A percentile compares a stretch with the other conserved stretches of the same genome.
These are phyloP conservation scores for Penicillium herquei DNA, from an alignment of 495 filamentous ascomycete genomes.

Conservation along the genomic window DNA sequence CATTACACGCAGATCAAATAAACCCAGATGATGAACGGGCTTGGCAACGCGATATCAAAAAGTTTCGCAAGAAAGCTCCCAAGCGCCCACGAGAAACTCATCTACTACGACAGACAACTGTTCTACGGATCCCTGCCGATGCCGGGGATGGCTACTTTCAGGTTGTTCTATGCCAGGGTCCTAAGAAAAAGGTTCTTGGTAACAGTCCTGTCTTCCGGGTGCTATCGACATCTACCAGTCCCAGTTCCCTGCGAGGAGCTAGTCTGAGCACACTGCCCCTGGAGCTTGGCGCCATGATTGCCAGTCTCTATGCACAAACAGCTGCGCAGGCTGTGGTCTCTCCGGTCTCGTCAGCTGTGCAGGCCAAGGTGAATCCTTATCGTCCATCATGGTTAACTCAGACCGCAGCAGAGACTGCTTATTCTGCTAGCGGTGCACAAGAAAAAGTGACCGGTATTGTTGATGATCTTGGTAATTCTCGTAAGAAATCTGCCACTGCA, in stretches of 20 bases:
- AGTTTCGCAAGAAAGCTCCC: constrained; percentile 51
- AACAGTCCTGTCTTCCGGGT: constrained; percentile 64
- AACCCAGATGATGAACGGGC: constrained; percentile 53
- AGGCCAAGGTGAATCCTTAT: constrained; percentile 33
- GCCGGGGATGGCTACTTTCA: constrained; percentile 67
- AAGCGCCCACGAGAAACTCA: constrained; percentile 46
- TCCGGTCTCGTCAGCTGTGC: constrained; percentile 45
- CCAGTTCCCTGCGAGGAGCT: constrained; percentile 60
- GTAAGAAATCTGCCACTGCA: constrained; percentile 8
- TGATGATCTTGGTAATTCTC: constrained; percentile 17
- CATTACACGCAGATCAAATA: constrained; percentile 44
- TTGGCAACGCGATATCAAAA: constrained; percentile 65
- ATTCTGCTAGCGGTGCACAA: constrained; percentile 35
- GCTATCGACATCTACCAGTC: constrained; percentile 56
- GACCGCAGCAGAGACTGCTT: constrained; percentile 41
- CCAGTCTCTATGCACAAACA: constrained; percentile 50
- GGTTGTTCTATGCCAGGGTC: constrained; percentile 56
- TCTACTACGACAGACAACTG: constrained; percentile 55
- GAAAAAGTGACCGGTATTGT: constrained; percentile 29
- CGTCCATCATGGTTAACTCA: constrained; percentile 41
- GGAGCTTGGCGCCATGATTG: constrained; percentile 60
- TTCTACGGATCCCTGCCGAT: constrained; percentile 60
- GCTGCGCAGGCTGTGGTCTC: constrained; percentile 45
- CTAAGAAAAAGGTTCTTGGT: constrained; percentile 55
- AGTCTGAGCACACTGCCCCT: constrained; percentile 62